These are phyloP conservation scores for Debaryomyces castellii DNA, from an alignment of 805 yeast species.

Conservation along the genomic window DNA sequence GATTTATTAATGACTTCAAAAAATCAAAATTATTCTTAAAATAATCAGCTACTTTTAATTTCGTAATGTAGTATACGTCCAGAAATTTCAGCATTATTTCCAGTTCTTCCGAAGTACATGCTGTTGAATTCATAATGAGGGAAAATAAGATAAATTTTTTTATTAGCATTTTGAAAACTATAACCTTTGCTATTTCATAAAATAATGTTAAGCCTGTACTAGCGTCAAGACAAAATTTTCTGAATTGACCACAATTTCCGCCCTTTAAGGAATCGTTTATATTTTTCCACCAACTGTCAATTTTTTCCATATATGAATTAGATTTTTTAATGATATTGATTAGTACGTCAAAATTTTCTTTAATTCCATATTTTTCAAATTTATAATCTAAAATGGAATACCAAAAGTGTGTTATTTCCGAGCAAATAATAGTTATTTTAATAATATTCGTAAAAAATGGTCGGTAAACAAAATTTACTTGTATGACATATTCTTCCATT, in stretches of 20 bases:
- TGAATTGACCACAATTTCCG: not conserved
- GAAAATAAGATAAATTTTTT: constrained; percentile 4
- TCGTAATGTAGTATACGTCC: not conserved
- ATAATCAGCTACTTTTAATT: not conserved
- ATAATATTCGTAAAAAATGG: constrained; percentile 1
- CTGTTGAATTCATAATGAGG: not conserved
- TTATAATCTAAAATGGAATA: constrained; percentile 3
- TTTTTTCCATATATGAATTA: not conserved
- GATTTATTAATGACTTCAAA: not conserved
- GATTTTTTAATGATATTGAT: not conserved
- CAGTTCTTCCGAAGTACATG: not conserved
- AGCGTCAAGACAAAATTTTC: not conserved
- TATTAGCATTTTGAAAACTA: constrained; percentile 1
- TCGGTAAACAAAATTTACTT: not conserved
- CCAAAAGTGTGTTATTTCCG: constrained; percentile 4
- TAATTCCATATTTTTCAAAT: constrained; percentile 1
- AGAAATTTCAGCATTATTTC: constrained; percentile 1
- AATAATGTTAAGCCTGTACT: not conserved
- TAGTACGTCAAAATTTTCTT: not conserved
- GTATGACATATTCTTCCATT: not conserved
- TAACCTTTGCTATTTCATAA: not conserved
- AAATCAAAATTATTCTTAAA: not conserved
- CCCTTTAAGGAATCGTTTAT: not conserved
- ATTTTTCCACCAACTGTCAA: constrained; percentile 4
- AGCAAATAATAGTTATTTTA: constrained; percentile 4